phyloP scores from a whole-genome alignment of 352 stramenopile genomes.

The Aphanomyces stellatus region DNA sequence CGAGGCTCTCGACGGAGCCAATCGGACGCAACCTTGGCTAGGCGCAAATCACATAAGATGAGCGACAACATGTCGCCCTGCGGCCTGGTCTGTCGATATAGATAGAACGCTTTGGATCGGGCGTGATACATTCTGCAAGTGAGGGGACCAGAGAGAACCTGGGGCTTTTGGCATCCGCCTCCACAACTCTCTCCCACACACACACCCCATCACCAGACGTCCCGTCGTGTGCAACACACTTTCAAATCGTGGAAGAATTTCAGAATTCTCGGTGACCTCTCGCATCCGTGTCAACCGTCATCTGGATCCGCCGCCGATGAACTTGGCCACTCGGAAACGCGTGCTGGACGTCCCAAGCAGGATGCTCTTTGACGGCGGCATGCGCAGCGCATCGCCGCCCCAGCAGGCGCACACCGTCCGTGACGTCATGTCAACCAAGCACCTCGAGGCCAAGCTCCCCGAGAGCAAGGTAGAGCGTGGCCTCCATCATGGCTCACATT shows the following conservation, averaged over 20 bases:
- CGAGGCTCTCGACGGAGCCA: background rate
- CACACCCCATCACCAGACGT: no score
- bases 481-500: background rate
- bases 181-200: background rate
- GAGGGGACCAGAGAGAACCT: no score
- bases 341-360: background rate
- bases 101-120: background rate
- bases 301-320: conserved; percentile 1
- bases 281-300: no score
- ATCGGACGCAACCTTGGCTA: background rate
- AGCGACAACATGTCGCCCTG: conserved; percentile 1
- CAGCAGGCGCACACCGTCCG: background rate
- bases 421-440: background rate
- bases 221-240: no score
- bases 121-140: conserved; percentile 4
- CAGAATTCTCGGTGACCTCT: background rate
- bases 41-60: background rate
- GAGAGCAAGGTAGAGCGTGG: background rate
- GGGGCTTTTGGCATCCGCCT: no score
- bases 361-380: conserved; percentile 5
- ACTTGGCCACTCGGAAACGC: background rate
- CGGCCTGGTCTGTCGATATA: background rate
- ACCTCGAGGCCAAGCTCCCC: background rate
- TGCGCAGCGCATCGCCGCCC: conserved; percentile 3
- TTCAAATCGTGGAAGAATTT: background rate